Base-by-base conservation (phyloP, 768 basidiomycete species). In the Kwoniella europaea region DNA sequence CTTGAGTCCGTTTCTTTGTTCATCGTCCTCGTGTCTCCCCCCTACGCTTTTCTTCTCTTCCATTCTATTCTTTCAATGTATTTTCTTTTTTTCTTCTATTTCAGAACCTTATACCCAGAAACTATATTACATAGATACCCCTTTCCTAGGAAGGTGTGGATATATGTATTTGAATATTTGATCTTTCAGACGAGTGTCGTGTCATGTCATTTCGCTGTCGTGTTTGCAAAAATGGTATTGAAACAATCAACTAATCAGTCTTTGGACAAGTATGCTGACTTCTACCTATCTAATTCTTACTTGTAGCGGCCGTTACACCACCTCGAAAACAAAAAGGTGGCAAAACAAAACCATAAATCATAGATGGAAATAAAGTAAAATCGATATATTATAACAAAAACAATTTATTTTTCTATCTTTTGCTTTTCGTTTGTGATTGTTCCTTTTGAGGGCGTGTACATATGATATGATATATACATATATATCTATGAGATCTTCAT, bases 271-370 rank as follows among this genome's bases (percentile, higher is more conserved):
- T 35, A 35, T 35, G 35, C 35, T 35, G 35, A 35, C n/a, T 50
- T 55, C 41, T 13, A 4, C 4, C 16, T 50, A 24, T 22, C 24
- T 67, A 3, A 15, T 42, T 43, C 12, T 20, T 20, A 6, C 22
- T 42, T 41, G 43, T 55, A 74, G 76, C 75, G 54, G 93, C 92
- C 5, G 91, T 95, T 77, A 98, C 95, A 74, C 94, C 94, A 73
- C 95, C 95, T 72, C 92, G 95, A 85, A 97, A 96, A 88, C 90
- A 94, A 91, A 95, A 95, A 89, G 92, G 91, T 78, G 89, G 86
- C 86, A 92, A 92, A 63, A 44, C 52, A 22, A 58, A 50, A 76
- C 65, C 35, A 57, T 57, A 63, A 50, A 67, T 52, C 12, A 41
- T 27, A 35, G 20, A 20, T 24, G 7, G 10, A 44, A 16, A 29